phyloP scores from a whole-genome alignment of 2,329 filamentous ascomycete genomes.

The Aspergillus proliferans region DNA sequence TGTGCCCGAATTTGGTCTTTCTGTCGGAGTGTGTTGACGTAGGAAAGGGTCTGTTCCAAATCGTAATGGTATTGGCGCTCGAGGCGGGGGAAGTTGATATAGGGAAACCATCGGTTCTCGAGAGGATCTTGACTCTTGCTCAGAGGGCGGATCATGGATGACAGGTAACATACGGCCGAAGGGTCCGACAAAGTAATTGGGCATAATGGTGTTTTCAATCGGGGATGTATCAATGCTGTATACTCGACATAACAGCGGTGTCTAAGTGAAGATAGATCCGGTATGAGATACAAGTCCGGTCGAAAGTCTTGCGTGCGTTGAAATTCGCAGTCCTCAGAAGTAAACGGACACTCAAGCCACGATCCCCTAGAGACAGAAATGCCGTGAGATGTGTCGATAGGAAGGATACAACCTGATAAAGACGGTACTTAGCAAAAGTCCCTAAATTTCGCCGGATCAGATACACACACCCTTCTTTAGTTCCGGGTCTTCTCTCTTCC shows the following conservation, averaged over 20 bases:
- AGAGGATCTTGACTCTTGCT: conserved; percentile 19
- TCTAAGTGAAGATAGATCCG: neutral
- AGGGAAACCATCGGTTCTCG: conserved; percentile 26
- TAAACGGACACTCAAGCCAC: no score
- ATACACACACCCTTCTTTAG: no score
- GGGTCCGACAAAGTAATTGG: conserved; percentile 32
- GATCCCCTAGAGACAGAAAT: no score
- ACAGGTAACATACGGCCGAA: conserved; percentile 36
- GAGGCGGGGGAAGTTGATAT: conserved; percentile 38
- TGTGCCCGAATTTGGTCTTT: conserved; percentile 17
- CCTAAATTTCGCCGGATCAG: no score
- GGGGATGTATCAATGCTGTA: conserved; percentile 1
- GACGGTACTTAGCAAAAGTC: no score
- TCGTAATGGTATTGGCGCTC: conserved; percentile 25
- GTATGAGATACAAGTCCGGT: neutral
- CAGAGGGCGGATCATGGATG: conserved; percentile 17
- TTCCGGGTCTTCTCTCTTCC: no score
- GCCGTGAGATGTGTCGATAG: no score
- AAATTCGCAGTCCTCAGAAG: no score
- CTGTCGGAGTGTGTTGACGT: conserved; percentile 18
- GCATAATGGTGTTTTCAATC: conserved; percentile 21
- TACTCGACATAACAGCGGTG: conserved; percentile 10
- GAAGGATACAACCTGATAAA: no score
- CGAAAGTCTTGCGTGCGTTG: neutral
- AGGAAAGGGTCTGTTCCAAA: conserved; percentile 31